Conservation (phyloP, 371 early-diverging fungal genomes). For the Circinella umbellata region DNA sequence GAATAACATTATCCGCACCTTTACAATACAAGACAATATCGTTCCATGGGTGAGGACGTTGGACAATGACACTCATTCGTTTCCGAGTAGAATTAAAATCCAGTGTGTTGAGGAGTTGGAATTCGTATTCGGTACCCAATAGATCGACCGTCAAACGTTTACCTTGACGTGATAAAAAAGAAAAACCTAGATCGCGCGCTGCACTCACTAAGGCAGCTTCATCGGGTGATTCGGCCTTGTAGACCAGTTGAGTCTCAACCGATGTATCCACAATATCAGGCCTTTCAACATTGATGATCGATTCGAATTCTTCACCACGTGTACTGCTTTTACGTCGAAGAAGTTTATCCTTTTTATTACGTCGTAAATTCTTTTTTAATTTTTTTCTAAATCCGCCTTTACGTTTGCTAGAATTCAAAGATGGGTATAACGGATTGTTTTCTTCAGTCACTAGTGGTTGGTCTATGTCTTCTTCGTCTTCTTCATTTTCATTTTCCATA, state of each 20-base stretch:
- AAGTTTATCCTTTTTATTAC: not conserved
- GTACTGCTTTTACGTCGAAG: constrained; percentile 6
- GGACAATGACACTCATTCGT: constrained; percentile 92
- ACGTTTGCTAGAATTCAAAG: too few species aligned
- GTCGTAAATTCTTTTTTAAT: constrained; percentile 9
- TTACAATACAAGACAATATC: constrained; percentile 90
- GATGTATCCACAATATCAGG: constrained; percentile 37
- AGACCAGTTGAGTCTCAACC: constrained; percentile 36
- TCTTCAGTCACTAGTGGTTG: constrained; percentile 9
- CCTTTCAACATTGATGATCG: constrained; percentile 17
- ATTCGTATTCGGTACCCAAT: constrained; percentile 67
- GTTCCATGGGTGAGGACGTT: constrained; percentile 76
- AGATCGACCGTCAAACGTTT: constrained; percentile 61
- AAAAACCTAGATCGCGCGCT: constrained; percentile 86
- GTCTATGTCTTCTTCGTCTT: constrained; percentile 16
- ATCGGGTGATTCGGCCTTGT: constrained; percentile 83
- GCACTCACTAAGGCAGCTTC: constrained; percentile 89
- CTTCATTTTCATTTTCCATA: constrained; percentile 17
- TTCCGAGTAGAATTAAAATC: constrained; percentile 95
- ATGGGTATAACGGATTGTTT: not conserved
- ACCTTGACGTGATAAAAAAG: constrained; percentile 63
- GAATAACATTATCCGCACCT: constrained; percentile 96
- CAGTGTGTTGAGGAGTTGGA: constrained; percentile 78
- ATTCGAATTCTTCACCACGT: constrained; percentile 23
- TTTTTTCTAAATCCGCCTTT: constrained; percentile 16